Base-by-base conservation (phyloP, 140 eudicot species). In the Senecio squalidus region DNA sequence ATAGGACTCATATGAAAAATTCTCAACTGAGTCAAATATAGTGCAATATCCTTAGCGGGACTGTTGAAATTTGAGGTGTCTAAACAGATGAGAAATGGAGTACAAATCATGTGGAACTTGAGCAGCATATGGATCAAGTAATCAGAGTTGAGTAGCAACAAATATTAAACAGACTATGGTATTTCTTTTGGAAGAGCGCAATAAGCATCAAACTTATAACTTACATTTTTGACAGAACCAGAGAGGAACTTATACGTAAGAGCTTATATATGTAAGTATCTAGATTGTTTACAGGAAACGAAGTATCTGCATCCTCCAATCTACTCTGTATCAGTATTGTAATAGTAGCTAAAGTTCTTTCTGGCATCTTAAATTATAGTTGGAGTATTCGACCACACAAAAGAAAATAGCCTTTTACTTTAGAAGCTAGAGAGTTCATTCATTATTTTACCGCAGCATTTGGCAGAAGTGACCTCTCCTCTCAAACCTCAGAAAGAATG, bases 151-250 rank as follows among this genome's bases (percentile, higher is more conserved):
- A 36, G 61, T 25, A 38, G 27, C 39, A 36, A 14, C 18, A 50
- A 22, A 51, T 40, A 64, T 4, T 52, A 23, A 50, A 36, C 50
- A 64, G 49, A 8, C 68, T 13, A 44, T 15, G 5, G 58, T 48
- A 15, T 46, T 46, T 27, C 17, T 15, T 57, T 16, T 25, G 0
- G 20, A 18, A 26, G 17, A 61, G 21, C 34, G 31, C 48, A 29
- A 27, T 44, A 14, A 23, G 22, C 36, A 41, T 58, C 51, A 20
- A 43, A 6, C 6, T 36, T 20, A 23, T 9, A 23, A 25, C 51
- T 55, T 55, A 30, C 6, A 10, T 30, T 9, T 55, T 16, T 39
- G 23, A 7, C 38, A n/a, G 13, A 58, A 14, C 8, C 50, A 39
- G 25, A 58, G 23, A 55, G 28, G 2, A 53, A 27, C 59, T 53